phyloP scores from a whole-genome alignment of 768 basidiomycete genomes.

The Jaapia argillacea region DNA sequence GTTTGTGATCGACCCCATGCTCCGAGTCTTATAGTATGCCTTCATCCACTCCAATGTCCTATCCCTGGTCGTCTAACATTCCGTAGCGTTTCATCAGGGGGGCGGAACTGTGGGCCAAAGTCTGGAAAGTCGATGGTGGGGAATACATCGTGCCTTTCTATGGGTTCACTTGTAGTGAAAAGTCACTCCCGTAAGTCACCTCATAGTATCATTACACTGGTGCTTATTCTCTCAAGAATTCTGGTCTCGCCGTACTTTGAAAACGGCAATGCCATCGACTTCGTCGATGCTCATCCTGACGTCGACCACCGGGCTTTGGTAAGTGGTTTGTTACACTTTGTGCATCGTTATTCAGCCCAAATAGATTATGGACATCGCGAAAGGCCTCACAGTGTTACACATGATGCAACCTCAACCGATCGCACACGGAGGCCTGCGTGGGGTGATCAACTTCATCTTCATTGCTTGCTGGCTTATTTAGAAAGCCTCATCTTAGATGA shows the following conservation, averaged over 20 bases:
- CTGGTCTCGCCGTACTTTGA: constrained; percentile 7
- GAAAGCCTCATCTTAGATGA: too few relatives aligned
- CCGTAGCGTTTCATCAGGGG: constrained; percentile 48
- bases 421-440: background rate
- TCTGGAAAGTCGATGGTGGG: constrained; percentile 46
- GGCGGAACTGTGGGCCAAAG: constrained; percentile 41
- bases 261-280: constrained; percentile 6
- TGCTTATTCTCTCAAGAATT: background rate
- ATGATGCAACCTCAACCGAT: background rate
- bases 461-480: too few relatives aligned
- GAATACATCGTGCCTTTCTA: constrained; percentile 46
- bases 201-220: background rate
- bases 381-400: constrained; percentile 24
- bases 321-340: background rate
- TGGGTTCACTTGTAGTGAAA: constrained; percentile 25
- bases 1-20: too few relatives aligned
- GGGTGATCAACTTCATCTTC: background rate
- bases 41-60: too few relatives aligned
- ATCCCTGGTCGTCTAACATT: too few relatives aligned
- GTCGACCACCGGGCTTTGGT: constrained; percentile 3
- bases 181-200: background rate
- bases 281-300: constrained; percentile 5
- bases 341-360: background rate
- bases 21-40: too few relatives aligned
- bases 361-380: constrained; percentile 42